These are phyloP conservation scores for Fusarium continuum DNA, from an alignment of 2,329 filamentous ascomycete genomes.

Conservation along the genomic window DNA sequence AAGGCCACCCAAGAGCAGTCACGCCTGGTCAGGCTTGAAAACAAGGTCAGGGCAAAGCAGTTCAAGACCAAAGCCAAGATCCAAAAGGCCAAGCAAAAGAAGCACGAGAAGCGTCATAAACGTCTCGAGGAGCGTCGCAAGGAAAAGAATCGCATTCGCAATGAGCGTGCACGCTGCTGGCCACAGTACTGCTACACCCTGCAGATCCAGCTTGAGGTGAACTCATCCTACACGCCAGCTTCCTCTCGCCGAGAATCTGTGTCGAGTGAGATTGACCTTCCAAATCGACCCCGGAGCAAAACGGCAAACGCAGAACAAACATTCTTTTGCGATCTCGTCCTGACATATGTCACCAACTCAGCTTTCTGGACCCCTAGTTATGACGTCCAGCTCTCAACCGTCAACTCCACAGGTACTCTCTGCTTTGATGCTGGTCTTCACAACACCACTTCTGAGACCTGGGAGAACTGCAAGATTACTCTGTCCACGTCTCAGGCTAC, in stretches of 20 bases:
- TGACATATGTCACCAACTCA: constrained; percentile 68
- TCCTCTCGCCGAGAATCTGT: constrained; percentile 61
- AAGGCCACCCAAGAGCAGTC: constrained; percentile 47
- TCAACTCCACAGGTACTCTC: constrained; percentile 60
- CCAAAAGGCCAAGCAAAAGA: constrained; percentile 49
- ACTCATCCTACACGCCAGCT: constrained; percentile 50
- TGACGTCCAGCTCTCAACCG: constrained; percentile 68
- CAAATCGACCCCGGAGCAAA: constrained; percentile 51
- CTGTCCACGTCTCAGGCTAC: constrained; percentile 71
- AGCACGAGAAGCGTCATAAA: constrained; percentile 48
- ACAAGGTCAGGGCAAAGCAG: constrained; percentile 44
- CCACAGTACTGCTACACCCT: constrained; percentile 59
- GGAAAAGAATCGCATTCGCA: constrained; percentile 56
- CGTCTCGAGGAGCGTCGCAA: constrained; percentile 50
- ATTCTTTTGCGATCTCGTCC: constrained; percentile 55
- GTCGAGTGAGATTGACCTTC: constrained; percentile 62
- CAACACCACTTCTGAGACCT: constrained; percentile 71
- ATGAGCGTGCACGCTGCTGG: constrained; percentile 59
- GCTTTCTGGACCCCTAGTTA: constrained; percentile 70
- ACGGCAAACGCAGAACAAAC: constrained; percentile 28
- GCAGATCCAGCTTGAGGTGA: constrained; percentile 60
- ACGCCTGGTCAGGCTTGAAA: constrained; percentile 43
- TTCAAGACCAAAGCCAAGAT: constrained; percentile 47
- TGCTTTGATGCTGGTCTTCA: constrained; percentile 70
- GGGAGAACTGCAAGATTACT: constrained; percentile 67